phyloP scores from a whole-genome alignment of 108 stramenopile species.

The Schizochytrium sp. region DNA sequence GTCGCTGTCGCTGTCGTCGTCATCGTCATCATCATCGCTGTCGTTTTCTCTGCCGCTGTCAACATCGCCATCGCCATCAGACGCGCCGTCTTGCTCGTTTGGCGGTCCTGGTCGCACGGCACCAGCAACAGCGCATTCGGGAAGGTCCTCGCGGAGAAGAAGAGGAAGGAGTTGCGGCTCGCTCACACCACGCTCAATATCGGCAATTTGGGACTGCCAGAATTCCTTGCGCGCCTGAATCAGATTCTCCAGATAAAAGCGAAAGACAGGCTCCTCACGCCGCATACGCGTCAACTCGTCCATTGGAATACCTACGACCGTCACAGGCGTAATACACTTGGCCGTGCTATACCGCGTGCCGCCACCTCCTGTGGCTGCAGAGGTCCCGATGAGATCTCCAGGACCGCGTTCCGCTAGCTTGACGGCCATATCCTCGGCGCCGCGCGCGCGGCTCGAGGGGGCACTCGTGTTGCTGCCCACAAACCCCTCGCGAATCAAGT shows the following conservation, averaged over 20 bases:
- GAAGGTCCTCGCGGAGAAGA: neutral
- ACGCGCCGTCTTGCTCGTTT: neutral
- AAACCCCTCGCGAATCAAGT: neutral
- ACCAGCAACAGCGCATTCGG: neutral
- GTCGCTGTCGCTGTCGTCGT: neutral
- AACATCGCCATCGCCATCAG: neutral
- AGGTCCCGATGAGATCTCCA: slow-evolving; percentile 2
- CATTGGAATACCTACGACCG: slow-evolving; percentile 1
- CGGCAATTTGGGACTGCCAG: slow-evolving; percentile 9
- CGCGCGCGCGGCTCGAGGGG: neutral
- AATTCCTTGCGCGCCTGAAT: slow-evolving; percentile 13
- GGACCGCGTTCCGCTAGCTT: neutral
- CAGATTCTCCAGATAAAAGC: slow-evolving; percentile 15
- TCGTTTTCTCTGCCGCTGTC: neutral
- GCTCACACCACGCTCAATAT: slow-evolving; percentile 5
- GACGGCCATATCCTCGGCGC: neutral
- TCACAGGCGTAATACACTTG: neutral
- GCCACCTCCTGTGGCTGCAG: neutral
- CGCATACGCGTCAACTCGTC: neutral
- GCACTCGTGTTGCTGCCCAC: slow-evolving; percentile 1
- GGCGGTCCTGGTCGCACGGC: neutral
- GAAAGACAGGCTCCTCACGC: neutral
- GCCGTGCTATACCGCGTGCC: slow-evolving; percentile 7
- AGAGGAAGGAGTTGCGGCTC: slow-evolving; percentile 3
- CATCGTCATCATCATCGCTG: neutral